phyloP scores from a whole-genome alignment of 1,284 basidiomycete genomes.

The Phylloboletellus chloephorus region DNA sequence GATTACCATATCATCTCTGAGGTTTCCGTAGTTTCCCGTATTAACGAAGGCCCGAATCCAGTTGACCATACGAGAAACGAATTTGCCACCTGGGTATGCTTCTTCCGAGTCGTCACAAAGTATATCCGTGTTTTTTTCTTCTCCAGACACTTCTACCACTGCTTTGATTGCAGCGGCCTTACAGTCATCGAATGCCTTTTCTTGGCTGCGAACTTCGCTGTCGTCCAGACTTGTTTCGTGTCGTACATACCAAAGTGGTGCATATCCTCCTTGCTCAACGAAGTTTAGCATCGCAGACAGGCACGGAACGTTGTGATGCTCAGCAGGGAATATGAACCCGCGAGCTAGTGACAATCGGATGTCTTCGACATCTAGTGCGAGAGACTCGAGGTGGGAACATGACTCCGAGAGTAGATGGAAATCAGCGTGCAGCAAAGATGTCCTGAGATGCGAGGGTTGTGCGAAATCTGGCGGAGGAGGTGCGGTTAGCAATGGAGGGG shows the following conservation, averaged over 20 bases:
- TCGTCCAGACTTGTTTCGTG: constrained; percentile 36
- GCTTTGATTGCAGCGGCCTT: constrained; percentile 82
- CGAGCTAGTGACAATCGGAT: constrained; percentile 66
- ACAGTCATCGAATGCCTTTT: constrained; percentile 71
- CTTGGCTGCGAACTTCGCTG: constrained; percentile 46
- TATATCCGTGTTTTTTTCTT: constrained; percentile 72
- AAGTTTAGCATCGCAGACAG: constrained; percentile 64
- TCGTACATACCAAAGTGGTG: constrained; percentile 53
- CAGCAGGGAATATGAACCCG: constrained; percentile 53
- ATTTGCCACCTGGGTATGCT: constrained; percentile 56
- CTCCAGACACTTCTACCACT: constrained; percentile 79
- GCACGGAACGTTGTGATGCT: constrained; percentile 54
- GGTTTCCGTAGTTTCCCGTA: constrained; percentile 22
- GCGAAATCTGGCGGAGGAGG: constrained; percentile 38
- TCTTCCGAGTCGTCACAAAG: constrained; percentile 64
- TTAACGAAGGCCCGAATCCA: constrained; percentile 66
- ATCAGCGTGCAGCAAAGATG: constrained; percentile 57
- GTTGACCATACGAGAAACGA: constrained; percentile 67
- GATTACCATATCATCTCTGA: constrained; percentile 73
- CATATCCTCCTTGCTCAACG: constrained; percentile 63
- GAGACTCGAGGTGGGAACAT: constrained; percentile 69
- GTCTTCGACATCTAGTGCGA: constrained; percentile 70
- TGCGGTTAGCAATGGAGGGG: constrained; percentile 44
- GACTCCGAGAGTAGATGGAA: constrained; percentile 68
- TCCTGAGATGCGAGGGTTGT: constrained; percentile 40